Evolutionary conservation across 2,329 filamentous ascomycete species (phyloP), one percentile per base, ranked within the genome.

Genomic region (Aspergillus ibericus): DNA sequence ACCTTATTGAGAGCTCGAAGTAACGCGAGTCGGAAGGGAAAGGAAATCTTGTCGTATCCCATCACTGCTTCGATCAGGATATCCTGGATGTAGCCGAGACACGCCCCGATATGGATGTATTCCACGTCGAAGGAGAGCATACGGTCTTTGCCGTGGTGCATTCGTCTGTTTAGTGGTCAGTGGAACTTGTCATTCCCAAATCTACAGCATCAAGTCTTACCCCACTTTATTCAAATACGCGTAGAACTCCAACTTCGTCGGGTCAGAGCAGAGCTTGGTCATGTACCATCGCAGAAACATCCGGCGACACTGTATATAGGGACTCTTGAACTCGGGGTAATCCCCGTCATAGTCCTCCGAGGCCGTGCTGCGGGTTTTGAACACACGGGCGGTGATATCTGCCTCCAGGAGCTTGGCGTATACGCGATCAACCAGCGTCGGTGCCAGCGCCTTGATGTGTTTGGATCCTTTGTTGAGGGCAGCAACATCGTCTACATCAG

Each of bases 161-260:
- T 93, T 80, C 91, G 85, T 56, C 84, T 86, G 18, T 1, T 3
- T 2, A 42, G 38, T 0, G 18, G 38, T 42, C 18, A 42, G 38
- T 42, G 60, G 7, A 1, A 51, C n/a, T 10, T 3, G 25, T 59
- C 42, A 55, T 20, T 42, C 18, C 22, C 13, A 12, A 3, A 5
- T 5, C 9, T 15, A 40, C 15, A 7, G 1, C 10, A 2, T 5
- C 48, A 9, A 3, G 9, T 78, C 85, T 71, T 72, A 87, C 83
- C 89, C 90, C 32, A 93, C 90, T 74, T 93, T 93, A 77, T 93
- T 88, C 38, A 93, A 78, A 70, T 93, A 93, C 68, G 89, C 85
- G 89, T 90, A 93, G 72, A 92, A 92, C 60, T 91, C 87, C 81
- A 90, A 86, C 63, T 85, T 85, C 51, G 85, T 87, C 0, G 88